phyloP scores from a whole-genome alignment of 345 rosid genomes.

The Populus euphratica region DNA sequence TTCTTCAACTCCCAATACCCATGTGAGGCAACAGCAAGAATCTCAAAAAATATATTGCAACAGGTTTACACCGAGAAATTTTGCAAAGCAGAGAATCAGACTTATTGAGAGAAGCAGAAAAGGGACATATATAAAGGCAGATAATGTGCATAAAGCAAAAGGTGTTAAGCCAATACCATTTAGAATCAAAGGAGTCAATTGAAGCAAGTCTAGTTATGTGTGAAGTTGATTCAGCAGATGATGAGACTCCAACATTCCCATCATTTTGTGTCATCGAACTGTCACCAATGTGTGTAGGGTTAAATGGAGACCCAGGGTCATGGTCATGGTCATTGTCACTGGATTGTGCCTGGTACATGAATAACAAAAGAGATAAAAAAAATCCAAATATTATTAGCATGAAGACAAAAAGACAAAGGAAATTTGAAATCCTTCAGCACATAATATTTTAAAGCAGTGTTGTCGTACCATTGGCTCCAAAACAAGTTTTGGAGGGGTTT shows the following conservation, averaged over 20 bases:
- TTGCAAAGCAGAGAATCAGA: conserved; percentile 3
- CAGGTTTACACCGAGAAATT: background rate
- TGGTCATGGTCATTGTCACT: conserved; percentile 56
- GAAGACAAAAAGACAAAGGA: background rate
- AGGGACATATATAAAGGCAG: background rate
- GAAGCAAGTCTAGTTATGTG: conserved; percentile 90
- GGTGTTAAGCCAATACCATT: conserved; percentile 57
- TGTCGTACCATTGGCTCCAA: conserved; percentile 55
- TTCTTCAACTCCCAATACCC: background rate
- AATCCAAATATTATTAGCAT: background rate
- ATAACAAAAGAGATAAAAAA: background rate
- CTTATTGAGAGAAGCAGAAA: background rate
- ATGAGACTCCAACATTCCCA: conserved; percentile 44
- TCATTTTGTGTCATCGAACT: conserved; percentile 46
- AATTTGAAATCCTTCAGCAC: conserved; percentile 1
- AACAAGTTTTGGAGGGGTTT: conserved; percentile 78
- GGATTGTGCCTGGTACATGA: conserved; percentile 43
- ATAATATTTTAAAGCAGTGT: conserved; percentile 4
- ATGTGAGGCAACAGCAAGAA: background rate
- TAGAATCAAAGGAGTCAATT: conserved; percentile 96
- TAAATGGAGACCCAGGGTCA: conserved; percentile 61
- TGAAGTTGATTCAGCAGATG: conserved; percentile 58
- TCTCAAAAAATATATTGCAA: background rate
- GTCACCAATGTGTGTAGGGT: conserved; percentile 70
- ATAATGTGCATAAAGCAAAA: conserved; percentile 5